A percentile compares a stretch with the other conserved stretches of the same genome.
Evolutionary conservation across 2,329 filamentous ascomycete genomes (phyloP).

Genomic region (Cyphellophora europaea): DNA sequence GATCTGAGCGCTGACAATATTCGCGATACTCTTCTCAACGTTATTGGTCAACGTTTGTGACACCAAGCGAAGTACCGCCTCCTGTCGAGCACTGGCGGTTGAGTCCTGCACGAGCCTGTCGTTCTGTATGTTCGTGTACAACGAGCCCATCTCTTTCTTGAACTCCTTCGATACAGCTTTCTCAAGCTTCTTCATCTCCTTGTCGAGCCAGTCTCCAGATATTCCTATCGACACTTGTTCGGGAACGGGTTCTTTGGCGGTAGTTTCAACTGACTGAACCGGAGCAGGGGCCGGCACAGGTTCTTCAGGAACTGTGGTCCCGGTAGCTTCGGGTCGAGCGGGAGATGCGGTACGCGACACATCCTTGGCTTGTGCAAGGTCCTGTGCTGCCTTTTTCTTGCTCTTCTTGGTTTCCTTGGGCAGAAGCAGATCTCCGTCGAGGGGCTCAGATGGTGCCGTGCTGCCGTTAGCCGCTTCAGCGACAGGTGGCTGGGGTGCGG

Average conservation of each 20-base stretch:
- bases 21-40: conserved; percentile 65
- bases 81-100: conserved; percentile 55
- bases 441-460: conserved; percentile 6
- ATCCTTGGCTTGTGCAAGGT: conserved; percentile 4
- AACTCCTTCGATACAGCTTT: conserved; percentile 35
- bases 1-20: conserved; percentile 68
- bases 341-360: conserved; percentile 6
- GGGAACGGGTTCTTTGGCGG: conserved; percentile 3
- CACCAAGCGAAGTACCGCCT: conserved; percentile 58
- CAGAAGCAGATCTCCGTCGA: conserved; percentile 5
- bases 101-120: conserved; percentile 59
- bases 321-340: conserved; percentile 1
- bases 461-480: conserved; percentile 10
- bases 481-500: conserved; percentile 21
- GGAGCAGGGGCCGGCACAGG: conserved; percentile 1
- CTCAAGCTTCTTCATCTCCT: conserved; percentile 50
- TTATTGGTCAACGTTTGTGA: conserved; percentile 62
- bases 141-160: conserved; percentile 43
- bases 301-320: not conserved
- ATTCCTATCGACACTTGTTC: conserved; percentile 24
- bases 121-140: conserved; percentile 56
- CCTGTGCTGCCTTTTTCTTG: conserved; percentile 15
- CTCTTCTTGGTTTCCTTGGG: conserved; percentile 18
- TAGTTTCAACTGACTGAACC: not conserved
- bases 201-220: conserved; percentile 51